Base-by-base conservation (phyloP, 2,329 filamentous ascomycete species). In the Penicillium sp. region DNA sequence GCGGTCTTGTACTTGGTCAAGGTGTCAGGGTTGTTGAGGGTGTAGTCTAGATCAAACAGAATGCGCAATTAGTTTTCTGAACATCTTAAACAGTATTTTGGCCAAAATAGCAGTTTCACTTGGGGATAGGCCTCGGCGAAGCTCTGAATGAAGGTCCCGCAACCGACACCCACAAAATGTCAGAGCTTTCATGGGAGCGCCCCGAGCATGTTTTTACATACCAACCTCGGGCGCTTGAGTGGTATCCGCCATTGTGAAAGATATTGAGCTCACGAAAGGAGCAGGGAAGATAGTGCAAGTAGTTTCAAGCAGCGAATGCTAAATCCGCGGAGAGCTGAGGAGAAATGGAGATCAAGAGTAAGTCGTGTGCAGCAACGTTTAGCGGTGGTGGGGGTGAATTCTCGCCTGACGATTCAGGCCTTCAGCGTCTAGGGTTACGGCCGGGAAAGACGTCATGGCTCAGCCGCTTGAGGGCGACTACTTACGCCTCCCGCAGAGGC, bases 1-100 rank as follows among this genome's bases (percentile, higher is more conserved):
- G 95, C 95, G 68, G 91, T 93, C 89, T 97, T 98, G 87, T 98
- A 98, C 86, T 98, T 99, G 82, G 95, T 98, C 73, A 99, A 86
- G 73, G 93, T 97, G 79, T 96, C 91, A 64, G 91, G 92, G 84
- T 96, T 95, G 80, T 88, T 91, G 79, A 97, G 87, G 70, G 91
- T 86, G 83, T 96, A 93, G 79, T 96, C 92, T 96, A 68, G 56
- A 63, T 33, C 52, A 37, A 59, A 56, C 43, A 51, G 66, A 62
- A 35, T 26, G 43, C 70, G 65, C 65, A 59, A 61, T 63, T 55
- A 60, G 61, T 56, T 59, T 40, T 43, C 37, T 30, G n/a, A 45
- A 10, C 10, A 10, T 5, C 22, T 16, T 33, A 6, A 28, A 46
- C 6, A n/a, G 22, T 30, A 25, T 28, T n/a, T 22, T 35, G 11